A percentile compares a stretch with the other conserved stretches of the same genome.
phyloP scores from a whole-genome alignment of 305 asterid species.

The Fraxinus paxiana region DNA sequence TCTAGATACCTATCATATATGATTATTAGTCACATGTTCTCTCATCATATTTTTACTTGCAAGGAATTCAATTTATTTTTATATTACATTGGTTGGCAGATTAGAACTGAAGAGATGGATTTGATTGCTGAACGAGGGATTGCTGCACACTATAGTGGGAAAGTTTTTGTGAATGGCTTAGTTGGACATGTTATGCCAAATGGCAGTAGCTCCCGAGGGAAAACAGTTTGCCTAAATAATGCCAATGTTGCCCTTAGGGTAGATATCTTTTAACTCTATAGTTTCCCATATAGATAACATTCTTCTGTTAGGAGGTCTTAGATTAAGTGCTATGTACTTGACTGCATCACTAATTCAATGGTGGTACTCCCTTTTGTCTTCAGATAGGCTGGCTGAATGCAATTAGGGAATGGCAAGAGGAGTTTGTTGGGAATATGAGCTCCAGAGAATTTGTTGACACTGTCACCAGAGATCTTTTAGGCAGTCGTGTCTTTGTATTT shows the following conservation, averaged over 20 bases:
- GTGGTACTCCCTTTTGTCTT: constrained; percentile 17
- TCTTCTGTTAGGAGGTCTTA: constrained; percentile 1
- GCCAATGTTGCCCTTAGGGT: constrained; percentile 94
- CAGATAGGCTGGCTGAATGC: constrained; percentile 98
- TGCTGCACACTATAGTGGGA: constrained; percentile 91
- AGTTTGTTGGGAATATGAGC: constrained; percentile 92
- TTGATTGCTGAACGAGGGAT: constrained; percentile 90
- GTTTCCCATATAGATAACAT: constrained; percentile 1
- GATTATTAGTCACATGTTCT: not conserved
- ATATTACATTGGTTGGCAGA: constrained; percentile 39
- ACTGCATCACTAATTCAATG: constrained; percentile 19
- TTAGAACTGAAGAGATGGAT: constrained; percentile 94
- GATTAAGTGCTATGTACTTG: constrained; percentile 9
- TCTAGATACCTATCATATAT: not conserved
- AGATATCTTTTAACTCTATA: constrained; percentile 22
- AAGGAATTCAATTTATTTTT: not conserved
- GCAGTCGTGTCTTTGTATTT: constrained; percentile 91
- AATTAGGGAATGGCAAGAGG: constrained; percentile 98
- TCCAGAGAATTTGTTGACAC: constrained; percentile 94
- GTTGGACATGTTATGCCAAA: constrained; percentile 59
- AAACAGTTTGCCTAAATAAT: constrained; percentile 72
- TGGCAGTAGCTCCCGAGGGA: constrained; percentile 55
- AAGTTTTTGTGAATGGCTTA: constrained; percentile 68
- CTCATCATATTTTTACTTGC: not conserved
- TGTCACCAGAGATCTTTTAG: constrained; percentile 80